Base-by-base conservation (phyloP, 1,139 yeast species). In the Protomyces gravidus region DNA sequence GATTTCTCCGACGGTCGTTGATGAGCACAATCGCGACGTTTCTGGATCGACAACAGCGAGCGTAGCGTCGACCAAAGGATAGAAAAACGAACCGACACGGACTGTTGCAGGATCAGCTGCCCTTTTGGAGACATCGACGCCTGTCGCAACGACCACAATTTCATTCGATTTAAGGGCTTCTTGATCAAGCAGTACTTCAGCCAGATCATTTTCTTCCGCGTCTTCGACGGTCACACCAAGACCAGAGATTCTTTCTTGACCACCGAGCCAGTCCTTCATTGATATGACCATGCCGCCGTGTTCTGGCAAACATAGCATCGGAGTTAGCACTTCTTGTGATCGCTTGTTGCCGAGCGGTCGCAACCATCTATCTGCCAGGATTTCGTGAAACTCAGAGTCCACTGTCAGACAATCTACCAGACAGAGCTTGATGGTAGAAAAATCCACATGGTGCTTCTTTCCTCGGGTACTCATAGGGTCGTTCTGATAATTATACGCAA, bases 201-300 rank as follows among this genome's bases (percentile, higher is more conserved):
- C 79, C 9, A 86, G 72, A 58, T 71, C 79, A 17, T 69, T 66
- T 5, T 68, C 69, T n/a, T 57, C 56, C 5, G 39, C 33, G 5
- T 55, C 57, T n/a, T 74, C 77, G 7, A 73, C 77, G 23, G 63
- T 68, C 6, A 65, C 66, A 19, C 64, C 64, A 26, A 45, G 17
- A 69, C 39, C 2, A 61, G 59, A 59, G 72, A 75, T 5, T 86
- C 86, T 79, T 27, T 85, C 89, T 63, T 79, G 81, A 2, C 81
- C 80, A 5, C 86, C 89, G 11, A 89, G 74, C 92, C 96, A 90
- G 70, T 92, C 99, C 65, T 95, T 78, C 78, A 89, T 80, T 0
- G 97, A 83, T 19, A 92, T 84, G 3, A 90, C 92, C 83, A 92
- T 88, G 1, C 99, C 99, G 33, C 98, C 98, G 68, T 89, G 95